A percentile compares a stretch with the other conserved stretches of the same genome.
phyloP scores from a whole-genome alignment of 345 rosid genomes.

The Euphorbia lathyris region DNA sequence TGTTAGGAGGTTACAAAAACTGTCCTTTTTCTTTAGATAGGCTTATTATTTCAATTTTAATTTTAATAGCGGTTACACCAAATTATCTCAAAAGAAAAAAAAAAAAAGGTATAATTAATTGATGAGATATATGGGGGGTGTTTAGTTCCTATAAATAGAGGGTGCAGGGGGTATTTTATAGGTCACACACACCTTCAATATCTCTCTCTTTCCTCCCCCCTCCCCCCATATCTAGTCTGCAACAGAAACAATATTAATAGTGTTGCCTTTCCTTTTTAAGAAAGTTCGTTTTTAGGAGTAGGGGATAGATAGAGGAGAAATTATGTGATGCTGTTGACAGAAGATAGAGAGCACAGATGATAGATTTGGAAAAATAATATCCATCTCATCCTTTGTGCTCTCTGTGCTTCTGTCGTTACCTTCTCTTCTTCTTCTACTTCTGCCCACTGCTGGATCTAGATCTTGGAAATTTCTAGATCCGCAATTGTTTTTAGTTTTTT shows the following conservation, averaged over 20 bases:
- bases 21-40: too few species aligned
- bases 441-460: too few species aligned
- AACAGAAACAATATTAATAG: too few species aligned
- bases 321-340: constrained; percentile 70
- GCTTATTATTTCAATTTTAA: too few species aligned
- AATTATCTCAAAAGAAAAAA: too few species aligned
- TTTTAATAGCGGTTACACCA: too few species aligned
- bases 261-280: constrained; percentile 33
- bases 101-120: too few species aligned
- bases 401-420: constrained; percentile 87
- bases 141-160: constrained; percentile 40
- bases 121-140: too few species aligned
- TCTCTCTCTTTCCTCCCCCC: too few species aligned
- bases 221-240: too few species aligned
- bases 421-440: constrained; percentile 2
- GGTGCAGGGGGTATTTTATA: constrained; percentile 9
- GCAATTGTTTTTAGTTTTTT: background rate
- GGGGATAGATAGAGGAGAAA: constrained; percentile 13
- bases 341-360: constrained; percentile 99
- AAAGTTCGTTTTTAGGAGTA: constrained; percentile 11
- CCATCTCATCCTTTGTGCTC: constrained; percentile 83
- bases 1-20: constrained; percentile 19
- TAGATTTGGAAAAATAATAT: constrained; percentile 40
- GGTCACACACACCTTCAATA: constrained; percentile 23
- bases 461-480: too few species aligned